Evolutionary conservation across 768 basidiomycete species (phyloP).

Genomic region (Amanita pallidorosea): DNA sequence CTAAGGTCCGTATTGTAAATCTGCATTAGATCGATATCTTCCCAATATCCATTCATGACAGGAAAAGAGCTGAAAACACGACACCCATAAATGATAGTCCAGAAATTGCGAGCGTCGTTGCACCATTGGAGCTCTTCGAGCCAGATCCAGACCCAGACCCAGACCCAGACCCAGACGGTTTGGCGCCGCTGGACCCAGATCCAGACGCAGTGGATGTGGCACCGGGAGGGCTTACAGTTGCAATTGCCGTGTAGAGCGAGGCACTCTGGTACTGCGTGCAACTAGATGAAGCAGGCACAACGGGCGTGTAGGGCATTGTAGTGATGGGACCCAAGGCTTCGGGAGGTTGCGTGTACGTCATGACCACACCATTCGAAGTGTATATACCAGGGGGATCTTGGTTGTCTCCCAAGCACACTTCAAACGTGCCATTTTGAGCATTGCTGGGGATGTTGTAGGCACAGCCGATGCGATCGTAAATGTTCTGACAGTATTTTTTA

Average conservation of each 20-base stretch:
- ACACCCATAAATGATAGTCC: constrained; percentile 10
- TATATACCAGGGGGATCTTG: constrained; percentile 49
- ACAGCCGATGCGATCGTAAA: constrained; percentile 68
- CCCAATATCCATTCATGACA: constrained; percentile 7
- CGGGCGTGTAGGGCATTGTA: constrained; percentile 29
- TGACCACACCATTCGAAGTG: constrained; percentile 23
- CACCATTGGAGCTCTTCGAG: constrained; percentile 8
- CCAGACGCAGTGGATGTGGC: constrained; percentile 4
- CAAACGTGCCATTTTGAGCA: constrained; percentile 49
- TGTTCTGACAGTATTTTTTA: constrained; percentile 54
- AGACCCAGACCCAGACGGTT: background rate
- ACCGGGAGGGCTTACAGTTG: constrained; percentile 8
- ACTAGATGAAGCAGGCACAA: constrained; percentile 26
- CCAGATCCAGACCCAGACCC: constrained; percentile 3
- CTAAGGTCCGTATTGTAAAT: background rate
- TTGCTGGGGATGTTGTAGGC: constrained; percentile 60
- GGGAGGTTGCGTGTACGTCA: constrained; percentile 34
- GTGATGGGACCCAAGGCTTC: constrained; percentile 31
- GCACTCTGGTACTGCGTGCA: constrained; percentile 21
- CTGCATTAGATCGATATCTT: background rate
- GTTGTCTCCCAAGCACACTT: constrained; percentile 55
- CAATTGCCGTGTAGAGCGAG: constrained; percentile 16
- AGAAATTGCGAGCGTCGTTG: constrained; percentile 9
- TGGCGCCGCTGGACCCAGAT: background rate
- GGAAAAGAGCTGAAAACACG: constrained; percentile 12